A percentile compares a stretch with the other conserved stretches of the same genome.
These are phyloP conservation scores for Hirsutella thompsonii DNA, from an alignment of 2,329 filamentous ascomycete species.

Conservation along the genomic window DNA sequence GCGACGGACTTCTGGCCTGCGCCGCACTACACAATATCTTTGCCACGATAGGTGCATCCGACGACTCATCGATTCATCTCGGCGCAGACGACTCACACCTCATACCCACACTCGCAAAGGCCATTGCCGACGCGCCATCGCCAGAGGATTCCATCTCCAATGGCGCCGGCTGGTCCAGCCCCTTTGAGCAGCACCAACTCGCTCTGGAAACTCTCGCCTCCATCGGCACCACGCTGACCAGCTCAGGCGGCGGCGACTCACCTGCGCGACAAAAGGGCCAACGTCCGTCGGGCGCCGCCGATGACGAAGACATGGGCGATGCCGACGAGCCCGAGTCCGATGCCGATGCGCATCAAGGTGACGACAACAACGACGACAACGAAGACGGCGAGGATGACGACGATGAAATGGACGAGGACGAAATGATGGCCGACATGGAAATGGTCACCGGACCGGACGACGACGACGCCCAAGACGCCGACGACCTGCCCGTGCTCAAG, in stretches of 20 bases:
- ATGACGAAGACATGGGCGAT: slow-evolving; percentile 25
- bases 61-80: slow-evolving; percentile 10
- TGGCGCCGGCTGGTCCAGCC: slow-evolving; percentile 24
- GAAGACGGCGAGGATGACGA: slow-evolving; percentile 26
- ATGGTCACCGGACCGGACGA: slow-evolving; percentile 41
- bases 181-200: slow-evolving; percentile 34
- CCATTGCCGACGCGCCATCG: slow-evolving; percentile 14
- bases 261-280: slow-evolving; percentile 9
- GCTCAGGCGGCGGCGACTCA: slow-evolving; percentile 30
- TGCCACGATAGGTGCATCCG: slow-evolving; percentile 20
- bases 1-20: slow-evolving; percentile 42
- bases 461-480: slow-evolving; percentile 25
- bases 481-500: slow-evolving; percentile 41
- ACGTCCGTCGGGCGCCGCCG: slow-evolving; percentile 21
- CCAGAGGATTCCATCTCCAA: slow-evolving; percentile 12
- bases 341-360: slow-evolving; percentile 18
- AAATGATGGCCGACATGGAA: slow-evolving; percentile 52
- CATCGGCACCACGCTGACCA: slow-evolving; percentile 43
- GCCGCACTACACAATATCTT: slow-evolving; percentile 52
- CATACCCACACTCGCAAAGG: slow-evolving; percentile 22
- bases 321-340: slow-evolving; percentile 23
- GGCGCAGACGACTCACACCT: slow-evolving; percentile 20
- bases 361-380: slow-evolving; percentile 23
- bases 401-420: slow-evolving; percentile 43
- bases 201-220: slow-evolving; percentile 51